Evolutionary conservation across 2,329 filamentous ascomycete species (phyloP).

Genomic region (Septoria linicola): DNA sequence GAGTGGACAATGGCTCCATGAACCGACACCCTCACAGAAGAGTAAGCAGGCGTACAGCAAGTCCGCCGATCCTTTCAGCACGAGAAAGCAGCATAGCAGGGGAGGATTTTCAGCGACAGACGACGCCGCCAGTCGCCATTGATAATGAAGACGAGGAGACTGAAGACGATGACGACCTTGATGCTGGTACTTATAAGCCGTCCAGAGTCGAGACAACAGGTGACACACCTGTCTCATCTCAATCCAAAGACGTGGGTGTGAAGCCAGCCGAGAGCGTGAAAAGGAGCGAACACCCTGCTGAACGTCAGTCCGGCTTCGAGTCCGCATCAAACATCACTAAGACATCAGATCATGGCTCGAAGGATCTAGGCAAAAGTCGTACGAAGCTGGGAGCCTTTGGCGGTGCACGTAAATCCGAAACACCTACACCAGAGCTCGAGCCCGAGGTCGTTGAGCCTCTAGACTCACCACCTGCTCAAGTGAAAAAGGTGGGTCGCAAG

Average conservation of each 20-base stretch:
- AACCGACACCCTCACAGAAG: neutral
- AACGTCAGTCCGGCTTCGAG: too few relatives aligned
- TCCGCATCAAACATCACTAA: too few relatives aligned
- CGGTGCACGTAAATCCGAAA: neutral
- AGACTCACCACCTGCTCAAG: neutral
- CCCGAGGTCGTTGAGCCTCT: neutral
- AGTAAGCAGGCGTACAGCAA: neutral
- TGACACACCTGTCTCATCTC: slow-evolving; percentile 10
- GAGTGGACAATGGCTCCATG: too few relatives aligned
- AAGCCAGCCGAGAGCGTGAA: too few relatives aligned
- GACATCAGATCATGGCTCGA: too few relatives aligned
- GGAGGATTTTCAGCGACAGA: slow-evolving; percentile 31
- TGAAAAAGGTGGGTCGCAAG: neutral
- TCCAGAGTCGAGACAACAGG: slow-evolving; percentile 16
- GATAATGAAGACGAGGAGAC: slow-evolving; percentile 37
- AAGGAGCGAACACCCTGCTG: too few relatives aligned
- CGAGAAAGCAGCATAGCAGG: slow-evolving; percentile 14
- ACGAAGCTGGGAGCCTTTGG: slow-evolving; percentile 11
- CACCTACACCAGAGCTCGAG: neutral
- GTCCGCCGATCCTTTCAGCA: neutral
- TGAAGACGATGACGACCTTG: slow-evolving; percentile 43
- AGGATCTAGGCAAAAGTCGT: too few relatives aligned
- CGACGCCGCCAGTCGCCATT: slow-evolving; percentile 8
- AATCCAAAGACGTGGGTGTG: neutral
- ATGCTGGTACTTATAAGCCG: slow-evolving; percentile 28